Conservation (phyloP, 2,329 filamentous ascomycete species). For the Neodidymelliopsis sp. region DNA sequence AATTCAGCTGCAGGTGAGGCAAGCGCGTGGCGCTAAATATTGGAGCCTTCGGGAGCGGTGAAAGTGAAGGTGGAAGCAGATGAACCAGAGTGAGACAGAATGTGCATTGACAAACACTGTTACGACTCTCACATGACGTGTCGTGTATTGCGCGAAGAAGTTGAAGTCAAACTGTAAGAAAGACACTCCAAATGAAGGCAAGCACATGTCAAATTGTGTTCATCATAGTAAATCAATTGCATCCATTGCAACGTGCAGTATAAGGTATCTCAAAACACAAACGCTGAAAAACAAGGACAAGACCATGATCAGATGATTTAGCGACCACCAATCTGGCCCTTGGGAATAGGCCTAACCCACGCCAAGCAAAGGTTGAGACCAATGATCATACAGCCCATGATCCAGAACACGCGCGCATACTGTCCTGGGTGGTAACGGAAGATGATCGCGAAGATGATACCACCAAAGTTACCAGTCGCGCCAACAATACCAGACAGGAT, state of each 20-base stretch:
- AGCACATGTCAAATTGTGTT: background rate
- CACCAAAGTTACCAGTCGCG: slow-evolving; percentile 82
- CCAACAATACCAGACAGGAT: slow-evolving; percentile 80
- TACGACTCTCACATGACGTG: too few species aligned
- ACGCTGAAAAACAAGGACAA: slow-evolving; percentile 12
- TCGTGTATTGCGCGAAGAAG: background rate
- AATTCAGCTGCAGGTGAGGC: too few species aligned
- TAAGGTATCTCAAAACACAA: slow-evolving; percentile 19
- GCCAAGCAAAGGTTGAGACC: slow-evolving; percentile 70
- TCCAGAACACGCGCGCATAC: slow-evolving; percentile 78
- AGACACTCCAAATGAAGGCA: background rate
- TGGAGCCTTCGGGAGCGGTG: too few species aligned
- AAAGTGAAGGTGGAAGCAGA: too few species aligned
- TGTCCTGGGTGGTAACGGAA: slow-evolving; percentile 76
- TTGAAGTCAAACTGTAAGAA: background rate
- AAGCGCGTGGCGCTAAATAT: too few species aligned
- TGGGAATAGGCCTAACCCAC: slow-evolving; percentile 68
- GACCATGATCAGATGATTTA: slow-evolving; percentile 11
- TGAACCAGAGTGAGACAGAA: too few species aligned
- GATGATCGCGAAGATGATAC: slow-evolving; percentile 82
- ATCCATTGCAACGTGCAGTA: slow-evolving; percentile 1
- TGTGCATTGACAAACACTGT: too few species aligned
- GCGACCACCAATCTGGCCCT: slow-evolving; percentile 59
- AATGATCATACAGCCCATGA: slow-evolving; percentile 80
- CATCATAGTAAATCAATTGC: background rate